A percentile compares a stretch with the other conserved stretches of the same genome.
Conservation (phyloP, 1,139 yeast species). For the Saccharomyces pastorianus region DNA sequence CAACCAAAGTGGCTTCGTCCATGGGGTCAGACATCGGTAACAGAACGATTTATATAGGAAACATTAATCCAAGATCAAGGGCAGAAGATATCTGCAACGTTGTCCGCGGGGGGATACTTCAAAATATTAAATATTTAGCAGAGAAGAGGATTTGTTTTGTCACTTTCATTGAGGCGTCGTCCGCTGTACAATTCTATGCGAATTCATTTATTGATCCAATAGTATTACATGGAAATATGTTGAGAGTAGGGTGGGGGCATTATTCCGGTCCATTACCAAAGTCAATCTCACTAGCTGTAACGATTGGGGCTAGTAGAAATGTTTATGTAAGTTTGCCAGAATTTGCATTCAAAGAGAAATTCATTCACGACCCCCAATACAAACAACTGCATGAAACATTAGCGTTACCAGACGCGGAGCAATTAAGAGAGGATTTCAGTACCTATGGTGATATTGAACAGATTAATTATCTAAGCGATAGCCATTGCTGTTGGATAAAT, state of each 20-base stretch:
- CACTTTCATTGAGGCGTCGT: conserved; percentile 70
- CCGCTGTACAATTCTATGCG: conserved; percentile 78
- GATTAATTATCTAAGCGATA: conserved; percentile 63
- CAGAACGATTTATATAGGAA: conserved; percentile 70
- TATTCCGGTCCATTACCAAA: conserved; percentile 40
- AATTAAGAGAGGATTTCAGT: conserved; percentile 56
- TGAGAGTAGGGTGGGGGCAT: conserved; percentile 82
- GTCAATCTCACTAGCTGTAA: conserved; percentile 59
- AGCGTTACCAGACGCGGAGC: conserved; percentile 38
- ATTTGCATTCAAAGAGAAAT: conserved; percentile 32
- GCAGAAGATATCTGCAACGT: conserved; percentile 78
- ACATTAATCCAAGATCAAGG: conserved; percentile 67
- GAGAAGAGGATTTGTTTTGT: conserved; percentile 79
- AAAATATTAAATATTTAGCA: conserved; percentile 59
- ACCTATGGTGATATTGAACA: conserved; percentile 77
- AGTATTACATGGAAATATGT: conserved; percentile 61
- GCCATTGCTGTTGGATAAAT: conserved; percentile 74
- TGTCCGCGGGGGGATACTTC: conserved; percentile 73
- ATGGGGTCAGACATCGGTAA: conserved; percentile 75
- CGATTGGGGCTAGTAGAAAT: conserved; percentile 76
- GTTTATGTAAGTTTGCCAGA: conserved; percentile 61
- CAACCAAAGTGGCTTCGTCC: conserved; percentile 64
- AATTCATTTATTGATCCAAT: conserved; percentile 70
- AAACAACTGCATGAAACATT: conserved; percentile 21
- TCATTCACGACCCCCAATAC: conserved; percentile 27